Conservation (phyloP, 305 asterid genomes). For the Fraxinus dipetala region DNA sequence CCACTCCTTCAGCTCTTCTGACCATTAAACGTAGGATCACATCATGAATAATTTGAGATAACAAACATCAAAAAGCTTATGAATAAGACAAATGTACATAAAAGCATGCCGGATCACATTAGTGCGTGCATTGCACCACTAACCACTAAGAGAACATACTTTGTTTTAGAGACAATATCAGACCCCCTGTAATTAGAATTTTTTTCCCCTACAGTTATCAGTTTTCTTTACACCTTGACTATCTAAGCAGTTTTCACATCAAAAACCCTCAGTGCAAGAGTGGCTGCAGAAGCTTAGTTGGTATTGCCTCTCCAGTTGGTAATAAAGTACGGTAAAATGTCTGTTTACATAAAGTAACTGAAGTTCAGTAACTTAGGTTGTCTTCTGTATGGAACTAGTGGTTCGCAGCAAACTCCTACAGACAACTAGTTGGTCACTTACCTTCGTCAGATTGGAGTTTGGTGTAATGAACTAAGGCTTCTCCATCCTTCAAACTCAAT, state of each 20-base stretch:
- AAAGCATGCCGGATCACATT: neutral
- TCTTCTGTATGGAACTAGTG: neutral
- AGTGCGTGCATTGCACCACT: neutral
- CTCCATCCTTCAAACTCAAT: conserved; percentile 58
- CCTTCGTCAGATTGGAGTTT: conserved; percentile 67
- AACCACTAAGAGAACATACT: neutral
- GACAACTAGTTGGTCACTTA: conserved; percentile 30
- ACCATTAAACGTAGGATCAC: conserved; percentile 37
- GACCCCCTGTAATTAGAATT: neutral
- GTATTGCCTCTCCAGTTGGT: neutral
- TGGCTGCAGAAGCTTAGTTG: neutral
- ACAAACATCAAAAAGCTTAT: neutral
- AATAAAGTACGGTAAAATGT: neutral
- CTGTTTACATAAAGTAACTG: neutral
- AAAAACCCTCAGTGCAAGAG: neutral
- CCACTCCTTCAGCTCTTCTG: conserved; percentile 79
- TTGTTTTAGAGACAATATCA: neutral
- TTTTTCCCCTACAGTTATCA: neutral
- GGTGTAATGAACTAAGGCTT: conserved; percentile 67
- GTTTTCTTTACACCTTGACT: neutral
- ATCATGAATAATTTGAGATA: neutral
- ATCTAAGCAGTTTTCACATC: neutral
- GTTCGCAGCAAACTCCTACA: conserved; percentile 20
- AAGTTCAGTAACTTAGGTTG: neutral
- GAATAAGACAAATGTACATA: neutral